phyloP scores from a whole-genome alignment of 306 rosid species.

The Spatholobus suberectus region DNA sequence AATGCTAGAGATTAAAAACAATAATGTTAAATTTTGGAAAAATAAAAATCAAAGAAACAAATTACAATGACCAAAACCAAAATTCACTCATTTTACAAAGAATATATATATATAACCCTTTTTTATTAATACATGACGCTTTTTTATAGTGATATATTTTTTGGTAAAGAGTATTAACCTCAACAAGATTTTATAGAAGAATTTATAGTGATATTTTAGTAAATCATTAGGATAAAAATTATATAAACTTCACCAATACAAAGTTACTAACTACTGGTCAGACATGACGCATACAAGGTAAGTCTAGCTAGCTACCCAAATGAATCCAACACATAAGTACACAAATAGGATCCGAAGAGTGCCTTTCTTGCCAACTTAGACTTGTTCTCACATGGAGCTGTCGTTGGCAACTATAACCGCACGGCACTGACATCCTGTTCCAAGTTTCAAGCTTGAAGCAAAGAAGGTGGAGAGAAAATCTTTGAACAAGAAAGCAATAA shows the following conservation, averaged over 20 bases:
- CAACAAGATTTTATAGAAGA: too few relatives aligned
- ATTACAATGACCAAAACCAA: too few relatives aligned
- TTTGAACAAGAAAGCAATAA: slow-evolving; percentile 9
- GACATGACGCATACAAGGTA: background rate
- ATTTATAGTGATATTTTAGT: too few relatives aligned
- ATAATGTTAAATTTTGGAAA: too few relatives aligned
- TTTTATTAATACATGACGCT: background rate
- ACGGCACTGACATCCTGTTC: slow-evolving; percentile 43
- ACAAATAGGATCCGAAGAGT: slow-evolving; percentile 36
- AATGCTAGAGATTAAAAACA: too few relatives aligned
- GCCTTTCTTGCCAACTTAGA: slow-evolving; percentile 41
- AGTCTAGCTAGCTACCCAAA: background rate
- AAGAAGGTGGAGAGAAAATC: slow-evolving; percentile 41
- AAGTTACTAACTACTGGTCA: background rate
- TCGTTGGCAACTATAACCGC: slow-evolving; percentile 40
- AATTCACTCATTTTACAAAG: too few relatives aligned
- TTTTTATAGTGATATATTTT: too few relatives aligned
- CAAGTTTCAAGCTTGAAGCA: slow-evolving; percentile 42
- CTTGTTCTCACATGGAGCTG: slow-evolving; percentile 45
- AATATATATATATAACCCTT: too few relatives aligned
- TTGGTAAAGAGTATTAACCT: too few relatives aligned
- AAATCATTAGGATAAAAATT: background rate
- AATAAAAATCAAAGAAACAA: too few relatives aligned
- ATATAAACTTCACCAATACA: background rate
- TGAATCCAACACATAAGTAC: slow-evolving; percentile 25